Evolutionary conservation across 441 rosid species (phyloP).

Genomic region (Metrosideros polymorpha): DNA sequence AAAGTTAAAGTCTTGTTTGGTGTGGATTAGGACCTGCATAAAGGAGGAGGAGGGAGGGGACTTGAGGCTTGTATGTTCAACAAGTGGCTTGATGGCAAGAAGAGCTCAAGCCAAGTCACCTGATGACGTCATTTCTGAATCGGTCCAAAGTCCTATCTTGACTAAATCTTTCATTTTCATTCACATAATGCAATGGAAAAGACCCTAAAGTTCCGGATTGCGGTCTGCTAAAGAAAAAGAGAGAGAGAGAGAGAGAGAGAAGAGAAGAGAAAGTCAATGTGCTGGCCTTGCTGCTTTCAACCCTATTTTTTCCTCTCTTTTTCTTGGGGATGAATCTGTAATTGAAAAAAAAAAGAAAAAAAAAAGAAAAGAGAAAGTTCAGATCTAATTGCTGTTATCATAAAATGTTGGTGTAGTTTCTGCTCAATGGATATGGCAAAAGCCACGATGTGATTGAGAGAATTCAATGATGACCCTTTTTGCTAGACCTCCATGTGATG

Average conservation of each 20-base stretch:
- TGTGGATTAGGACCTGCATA: not conserved
- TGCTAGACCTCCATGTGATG: not conserved
- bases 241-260: not conserved
- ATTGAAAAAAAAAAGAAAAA: not conserved
- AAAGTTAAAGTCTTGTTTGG: conserved; percentile 1
- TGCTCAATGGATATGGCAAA: not conserved
- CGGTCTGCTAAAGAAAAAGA: not conserved
- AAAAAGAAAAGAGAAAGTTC: not conserved
- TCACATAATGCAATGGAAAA: not conserved
- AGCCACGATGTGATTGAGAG: not conserved
- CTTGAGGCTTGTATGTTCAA: not conserved
- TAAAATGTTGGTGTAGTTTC: not conserved
- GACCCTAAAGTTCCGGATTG: not conserved
- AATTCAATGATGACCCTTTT: not conserved
- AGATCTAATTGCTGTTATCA: not conserved
- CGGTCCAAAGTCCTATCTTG: not conserved
- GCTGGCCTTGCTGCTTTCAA: not conserved
- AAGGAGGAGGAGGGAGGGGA: not conserved
- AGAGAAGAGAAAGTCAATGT: not conserved
- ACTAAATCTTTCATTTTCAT: not conserved
- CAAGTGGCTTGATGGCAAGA: conserved; percentile 2
- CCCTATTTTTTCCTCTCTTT: not conserved
- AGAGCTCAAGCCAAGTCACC: not conserved
- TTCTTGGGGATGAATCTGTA: not conserved
- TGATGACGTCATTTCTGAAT: not conserved